Conservation (phyloP, 176 grass and related monocot species). For the Luzula sylvatica region DNA sequence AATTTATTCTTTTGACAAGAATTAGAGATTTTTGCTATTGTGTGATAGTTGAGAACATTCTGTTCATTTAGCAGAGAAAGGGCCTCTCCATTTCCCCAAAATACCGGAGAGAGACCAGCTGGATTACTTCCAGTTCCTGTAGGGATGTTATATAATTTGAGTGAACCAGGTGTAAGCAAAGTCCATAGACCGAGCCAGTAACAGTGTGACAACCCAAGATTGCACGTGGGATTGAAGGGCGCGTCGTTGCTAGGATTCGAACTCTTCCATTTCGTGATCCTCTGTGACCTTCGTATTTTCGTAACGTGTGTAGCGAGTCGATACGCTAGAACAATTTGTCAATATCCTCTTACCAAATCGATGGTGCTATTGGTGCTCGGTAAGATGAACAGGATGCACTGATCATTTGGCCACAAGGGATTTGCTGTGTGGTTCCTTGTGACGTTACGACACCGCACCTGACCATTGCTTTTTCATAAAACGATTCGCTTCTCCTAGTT, state of each 20-base stretch:
- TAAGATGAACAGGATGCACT: too few relatives aligned
- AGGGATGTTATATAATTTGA: background rate
- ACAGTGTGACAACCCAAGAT: background rate
- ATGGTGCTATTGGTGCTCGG: too few relatives aligned
- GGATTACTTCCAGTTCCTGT: too few relatives aligned
- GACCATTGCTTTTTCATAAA: background rate
- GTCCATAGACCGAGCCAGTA: conserved; percentile 1
- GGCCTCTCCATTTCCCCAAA: background rate
- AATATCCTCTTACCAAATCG: too few relatives aligned
- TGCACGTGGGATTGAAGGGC: conserved; percentile 5
- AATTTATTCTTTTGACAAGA: background rate
- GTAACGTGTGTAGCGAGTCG: too few relatives aligned
- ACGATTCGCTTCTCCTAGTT: background rate
- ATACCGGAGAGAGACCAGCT: background rate
- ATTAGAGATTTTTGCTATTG: background rate
- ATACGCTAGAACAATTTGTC: too few relatives aligned
- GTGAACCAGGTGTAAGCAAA: background rate
- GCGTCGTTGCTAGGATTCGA: conserved; percentile 13
- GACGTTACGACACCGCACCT: background rate
- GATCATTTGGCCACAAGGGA: too few relatives aligned
- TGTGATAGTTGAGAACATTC: background rate
- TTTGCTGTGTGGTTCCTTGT: background rate
- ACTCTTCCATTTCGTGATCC: background rate
- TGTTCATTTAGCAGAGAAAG: background rate
- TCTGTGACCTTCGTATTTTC: too few relatives aligned